Base-by-base conservation (phyloP, 192 early-diverging fungal species). In the Linnemannia hyalina region DNA sequence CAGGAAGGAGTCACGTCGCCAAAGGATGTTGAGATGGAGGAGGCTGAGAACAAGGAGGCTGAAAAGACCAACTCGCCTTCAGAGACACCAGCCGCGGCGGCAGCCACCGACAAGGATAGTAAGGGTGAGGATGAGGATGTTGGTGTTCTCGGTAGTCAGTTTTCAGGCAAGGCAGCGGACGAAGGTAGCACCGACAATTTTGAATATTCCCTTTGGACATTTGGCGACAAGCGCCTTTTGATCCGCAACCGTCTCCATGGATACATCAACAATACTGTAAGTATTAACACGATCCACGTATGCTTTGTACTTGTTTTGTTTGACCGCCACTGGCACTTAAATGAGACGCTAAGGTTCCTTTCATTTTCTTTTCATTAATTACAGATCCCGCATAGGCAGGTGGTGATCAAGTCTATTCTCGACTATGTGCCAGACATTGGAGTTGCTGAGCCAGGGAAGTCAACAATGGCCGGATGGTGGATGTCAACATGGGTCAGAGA, bases 401-500 rank as follows among this genome's bases (percentile, higher is more conserved):
- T 86, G 8, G 84, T 86, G 16, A 46, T 86, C 40, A 86, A 70
- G 40, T 77, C 84, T 3, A 41, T 86, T 6, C 23, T 86, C 29
- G 84, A 86, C 32, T 86, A 81, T 73, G 72, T 76, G 1, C 80
- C 84, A 0, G 84, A 86, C 23, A 77, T 86, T 74, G 84, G 84
- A 4, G 75, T 75, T 0, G 57, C 44, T n/a, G 79, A 81, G 20
- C 44, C 76, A 8, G 41, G 65, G 2, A 86, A 63, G 68, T 68
- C 84, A 4, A 52, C 72, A 7, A 77, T 78, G 84, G 84, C 75
- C 11, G 84, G 84, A 9, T 81, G 78, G 84, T 86, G 84, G 84
- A 86, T 86, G 84, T 55, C 75, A 16, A 81, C 84, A 42, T 86
- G 84, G 84, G 69, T 86, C 16, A 73, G 84, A 16, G 75, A 86